These are phyloP conservation scores for Geosmithia morbida DNA, from an alignment of 2,329 filamentous ascomycete species.

Conservation along the genomic window DNA sequence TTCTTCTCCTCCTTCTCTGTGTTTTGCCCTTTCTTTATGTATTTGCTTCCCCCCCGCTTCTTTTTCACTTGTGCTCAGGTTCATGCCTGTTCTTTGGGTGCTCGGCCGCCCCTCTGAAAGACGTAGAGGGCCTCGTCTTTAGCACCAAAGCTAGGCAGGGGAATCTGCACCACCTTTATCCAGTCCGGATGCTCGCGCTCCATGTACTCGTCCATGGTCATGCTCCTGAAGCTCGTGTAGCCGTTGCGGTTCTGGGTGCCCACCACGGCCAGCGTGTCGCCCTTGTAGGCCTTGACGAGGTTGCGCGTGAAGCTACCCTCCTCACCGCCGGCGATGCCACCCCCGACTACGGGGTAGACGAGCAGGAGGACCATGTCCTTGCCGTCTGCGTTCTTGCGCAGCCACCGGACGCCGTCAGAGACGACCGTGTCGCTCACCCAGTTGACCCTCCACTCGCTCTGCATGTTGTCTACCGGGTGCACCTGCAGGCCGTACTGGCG, in stretches of 20 bases:
- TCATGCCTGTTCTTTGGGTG: slow-evolving; percentile 6
- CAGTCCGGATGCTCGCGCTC: slow-evolving; percentile 39
- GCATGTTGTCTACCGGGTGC: slow-evolving; percentile 50
- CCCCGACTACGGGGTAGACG: slow-evolving; percentile 59
- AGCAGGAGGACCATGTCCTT: slow-evolving; percentile 48
- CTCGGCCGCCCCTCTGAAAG: slow-evolving; percentile 36
- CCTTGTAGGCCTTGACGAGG: slow-evolving; percentile 45
- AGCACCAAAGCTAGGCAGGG: slow-evolving; percentile 59
- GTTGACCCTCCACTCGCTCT: slow-evolving; percentile 51
- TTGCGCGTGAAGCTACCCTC: slow-evolving; percentile 50
- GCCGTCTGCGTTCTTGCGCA: slow-evolving; percentile 32
- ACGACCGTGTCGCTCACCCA: slow-evolving; percentile 57
- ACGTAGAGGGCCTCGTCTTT: slow-evolving; percentile 66
- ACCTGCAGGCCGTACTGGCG: slow-evolving; percentile 40
- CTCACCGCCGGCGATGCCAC: slow-evolving; percentile 46
- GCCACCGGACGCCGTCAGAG: slow-evolving; percentile 43
- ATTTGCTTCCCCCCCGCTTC: too few species aligned
- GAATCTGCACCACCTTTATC: slow-evolving; percentile 46
- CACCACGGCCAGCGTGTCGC: slow-evolving; percentile 53
- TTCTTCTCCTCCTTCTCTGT: neutral
- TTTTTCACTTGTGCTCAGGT: neutral
- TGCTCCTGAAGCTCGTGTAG: slow-evolving; percentile 53
- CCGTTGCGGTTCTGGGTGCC: slow-evolving; percentile 64
- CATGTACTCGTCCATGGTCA: slow-evolving; percentile 55
- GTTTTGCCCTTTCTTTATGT: neutral